Evolutionary conservation across 2,329 filamentous ascomycete genomes (phyloP), one percentile per base, ranked within the genome.

Genomic region (Phialocephala sp.): DNA sequence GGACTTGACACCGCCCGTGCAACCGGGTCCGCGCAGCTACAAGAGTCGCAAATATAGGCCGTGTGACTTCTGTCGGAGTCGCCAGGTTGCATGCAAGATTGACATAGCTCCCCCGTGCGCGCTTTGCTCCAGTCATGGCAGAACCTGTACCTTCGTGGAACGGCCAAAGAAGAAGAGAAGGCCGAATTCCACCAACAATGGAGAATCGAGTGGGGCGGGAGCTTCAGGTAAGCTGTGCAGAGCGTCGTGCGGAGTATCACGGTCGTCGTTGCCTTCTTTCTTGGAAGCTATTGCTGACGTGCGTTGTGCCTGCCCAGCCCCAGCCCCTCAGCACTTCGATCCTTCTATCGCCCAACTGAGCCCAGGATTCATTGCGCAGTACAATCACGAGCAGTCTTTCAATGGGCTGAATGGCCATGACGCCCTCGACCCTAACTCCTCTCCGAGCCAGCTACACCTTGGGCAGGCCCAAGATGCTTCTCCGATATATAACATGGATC

Each of bases 51-150:
- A 76, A 55, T 74, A 74, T 60, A 74, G 80, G 45, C 80, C 80
- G 4, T 83, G 80, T 71, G 80, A 82, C 68, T 81, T 81, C 69
- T 82, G 80, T 67, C 76, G 80, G 12, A 79, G 78, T 20, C 77
- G 80, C 64, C 80, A 82, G 68, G 79, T 80, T 0, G 80, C 80
- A 11, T 82, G 80, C 68, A 79, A 80, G 63, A 78, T 82, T 52
- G 79, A 81, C 27, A 71, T 67, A 9, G 68, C 74, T 15, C 80
- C 80, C 18, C 80, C 80, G 6, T 82, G 80, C 66, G 77, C 79
- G 60, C 72, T 81, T 9, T 82, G 80, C 63, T 72, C 77, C n/a
- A 74, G 78, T 9, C 79, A 81, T 66, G 76, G 76, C 66, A 78
- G 77, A 41, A 75, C 79, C 36, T 82, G 80, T 70, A 82, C 80